phyloP scores from a whole-genome alignment of 352 stramenopile species.

The Phytopythium oedochilum region DNA sequence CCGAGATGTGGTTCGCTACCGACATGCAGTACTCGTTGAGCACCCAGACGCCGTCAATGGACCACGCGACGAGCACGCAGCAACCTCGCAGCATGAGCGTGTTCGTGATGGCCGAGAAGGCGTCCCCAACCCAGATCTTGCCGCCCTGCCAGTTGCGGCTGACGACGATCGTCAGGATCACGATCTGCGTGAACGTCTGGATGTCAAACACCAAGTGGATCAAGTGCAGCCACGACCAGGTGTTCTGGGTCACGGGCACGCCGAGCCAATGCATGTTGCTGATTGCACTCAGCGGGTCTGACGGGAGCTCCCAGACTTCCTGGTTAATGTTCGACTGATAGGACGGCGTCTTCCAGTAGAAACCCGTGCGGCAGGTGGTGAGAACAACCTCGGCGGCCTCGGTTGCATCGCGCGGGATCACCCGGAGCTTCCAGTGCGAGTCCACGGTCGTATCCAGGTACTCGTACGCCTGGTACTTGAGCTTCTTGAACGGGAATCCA shows the following conservation, averaged over 20 bases:
- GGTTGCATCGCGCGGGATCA: conserved; percentile 7
- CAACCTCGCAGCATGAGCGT: conserved; percentile 27
- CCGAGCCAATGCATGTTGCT: conserved; percentile 20
- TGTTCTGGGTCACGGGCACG: conserved; percentile 22
- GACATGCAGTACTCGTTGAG: conserved; percentile 37
- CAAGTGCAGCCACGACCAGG: conserved; percentile 44
- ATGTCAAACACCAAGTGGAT: conserved; percentile 35
- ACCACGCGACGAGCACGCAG: conserved; percentile 32
- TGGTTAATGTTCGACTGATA: conserved; percentile 44
- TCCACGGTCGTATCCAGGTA: conserved; percentile 15
- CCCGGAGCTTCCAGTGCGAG: conserved; percentile 27
- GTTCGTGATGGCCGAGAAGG: conserved; percentile 30
- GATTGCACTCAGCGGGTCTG: conserved; percentile 15
- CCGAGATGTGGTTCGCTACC: conserved; percentile 20
- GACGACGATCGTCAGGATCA: conserved; percentile 26
- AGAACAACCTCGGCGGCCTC: conserved; percentile 11
- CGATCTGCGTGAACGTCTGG: conserved; percentile 25
- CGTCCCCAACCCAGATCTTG: conserved; percentile 36
- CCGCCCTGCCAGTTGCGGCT: conserved; percentile 23
- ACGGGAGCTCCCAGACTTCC: conserved; percentile 19
- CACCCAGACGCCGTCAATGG: conserved; percentile 38
- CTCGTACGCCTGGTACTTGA: conserved; percentile 18
- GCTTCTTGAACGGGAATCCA: conserved; percentile 8
- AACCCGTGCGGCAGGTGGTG: conserved; percentile 23
- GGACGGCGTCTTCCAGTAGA: conserved; percentile 28